Evolutionary conservation across 2,329 filamentous ascomycete species (phyloP), one percentile per base, ranked within the genome.

Genomic region (Pseudogymnoascus sp.): DNA sequence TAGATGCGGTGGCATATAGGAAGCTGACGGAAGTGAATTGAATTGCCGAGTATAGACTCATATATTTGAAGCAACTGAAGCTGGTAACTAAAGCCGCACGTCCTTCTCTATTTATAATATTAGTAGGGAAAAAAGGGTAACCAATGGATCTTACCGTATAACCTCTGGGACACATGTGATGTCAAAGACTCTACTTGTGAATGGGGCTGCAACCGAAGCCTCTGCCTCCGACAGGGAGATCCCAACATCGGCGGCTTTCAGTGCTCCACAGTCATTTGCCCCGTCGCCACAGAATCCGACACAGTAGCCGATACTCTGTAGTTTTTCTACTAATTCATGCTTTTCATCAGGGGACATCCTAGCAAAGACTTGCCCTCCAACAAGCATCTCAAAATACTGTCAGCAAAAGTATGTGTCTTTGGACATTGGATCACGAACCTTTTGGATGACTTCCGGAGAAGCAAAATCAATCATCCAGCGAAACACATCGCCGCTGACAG

Each of bases 11-110:
- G 6, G 92, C 90, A 76, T 99, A 99, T 14, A 99, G 83, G 74
- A 99, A 97, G 81, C 90, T 96, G 72, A 99, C 96, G 0, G 91
- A 92, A 6, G 92, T 96, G 79, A 99, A 99, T 76, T 99, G 95
- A 69, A 99, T 99, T n/a, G 95, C 93, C 2, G 93, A 98, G 79
- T 99, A 99, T 68, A 99, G 78, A 71, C 90, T 96, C 96, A 99
- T 99, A 78, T 96, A 99, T 79, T 98, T 99, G 83, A 99, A 99
- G 79, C 95, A 99, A 79, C 91, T 96, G 79, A 99, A 99, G 76
- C 92, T 96, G 11, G 95, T 99, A n/a, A 98, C 93, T 36, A 99
- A 83, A 36, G 96, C 91, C 19, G 93, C 93, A 67, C 96, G 87
- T 19, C 95, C 95, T 79, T 99, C 95, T 69, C 92, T 76, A 64